These are phyloP conservation scores for Blastomyces gilchristii DNA, from an alignment of 2,329 filamentous ascomycete genomes.

Conservation along the genomic window DNA sequence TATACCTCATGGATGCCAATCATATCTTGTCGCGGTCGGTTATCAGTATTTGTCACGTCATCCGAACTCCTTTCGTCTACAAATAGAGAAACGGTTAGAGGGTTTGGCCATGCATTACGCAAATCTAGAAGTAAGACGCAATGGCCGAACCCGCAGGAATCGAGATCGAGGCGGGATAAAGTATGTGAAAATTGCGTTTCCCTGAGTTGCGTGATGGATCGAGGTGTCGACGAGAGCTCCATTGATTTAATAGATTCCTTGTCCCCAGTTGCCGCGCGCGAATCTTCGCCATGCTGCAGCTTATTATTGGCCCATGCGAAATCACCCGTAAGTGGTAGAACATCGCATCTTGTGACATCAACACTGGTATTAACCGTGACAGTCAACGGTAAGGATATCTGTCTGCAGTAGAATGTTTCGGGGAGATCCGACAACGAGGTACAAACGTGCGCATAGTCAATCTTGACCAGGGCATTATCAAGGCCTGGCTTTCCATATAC, in stretches of 20 bases:
- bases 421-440: slow-evolving; percentile 55
- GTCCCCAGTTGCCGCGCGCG: neutral
- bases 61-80: slow-evolving; percentile 27
- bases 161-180: slow-evolving; percentile 33
- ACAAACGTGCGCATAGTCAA: slow-evolving; percentile 79
- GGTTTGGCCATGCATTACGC: slow-evolving; percentile 80
- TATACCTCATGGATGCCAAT: slow-evolving; percentile 27
- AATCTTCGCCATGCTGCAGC: slow-evolving; percentile 8
- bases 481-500: slow-evolving; percentile 78
- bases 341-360: slow-evolving; percentile 68
- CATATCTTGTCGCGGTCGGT: slow-evolving; percentile 18
- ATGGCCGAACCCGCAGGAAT: slow-evolving; percentile 47
- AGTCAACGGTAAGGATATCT: slow-evolving; percentile 67
- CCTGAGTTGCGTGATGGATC: slow-evolving; percentile 19
- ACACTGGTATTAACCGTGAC: slow-evolving; percentile 89
- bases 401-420: slow-evolving; percentile 71
- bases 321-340: slow-evolving; percentile 59
- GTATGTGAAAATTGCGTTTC: slow-evolving; percentile 38
- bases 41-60: slow-evolving; percentile 10
- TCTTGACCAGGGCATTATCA: slow-evolving; percentile 65
- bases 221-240: slow-evolving; percentile 2
- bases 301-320: slow-evolving; percentile 53
- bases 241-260: slow-evolving; percentile 8
- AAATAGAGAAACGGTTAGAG: slow-evolving; percentile 56
- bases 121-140: slow-evolving; percentile 75